Percentiles rank a stretch among this genome's conserved stretches.
Evolutionary conservation across 768 basidiomycete species (phyloP).

Genomic region (Cyclocybe aegerita): DNA sequence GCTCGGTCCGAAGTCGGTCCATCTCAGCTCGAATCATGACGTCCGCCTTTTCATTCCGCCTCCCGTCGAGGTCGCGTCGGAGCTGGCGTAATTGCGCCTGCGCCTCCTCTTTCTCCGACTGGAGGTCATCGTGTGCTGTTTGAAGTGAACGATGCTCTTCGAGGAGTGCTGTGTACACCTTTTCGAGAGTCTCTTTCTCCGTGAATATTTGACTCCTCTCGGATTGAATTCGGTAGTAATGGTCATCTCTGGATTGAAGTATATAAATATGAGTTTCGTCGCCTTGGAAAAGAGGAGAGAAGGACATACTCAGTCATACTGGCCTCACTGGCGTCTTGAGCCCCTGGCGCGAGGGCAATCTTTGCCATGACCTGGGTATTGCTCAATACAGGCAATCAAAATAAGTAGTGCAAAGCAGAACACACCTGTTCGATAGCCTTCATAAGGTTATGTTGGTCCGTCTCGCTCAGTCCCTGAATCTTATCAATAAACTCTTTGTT

Average conservation of each 20-base stretch:
- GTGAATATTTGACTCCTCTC: slow-evolving; percentile 73
- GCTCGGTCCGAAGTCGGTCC: slow-evolving; percentile 74
- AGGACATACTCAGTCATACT: slow-evolving; percentile 78
- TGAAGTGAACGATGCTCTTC: slow-evolving; percentile 78
- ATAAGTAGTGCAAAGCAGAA: slow-evolving; percentile 1
- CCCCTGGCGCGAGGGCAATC: slow-evolving; percentile 52
- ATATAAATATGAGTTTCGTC: slow-evolving; percentile 4
- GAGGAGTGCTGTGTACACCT: slow-evolving; percentile 71
- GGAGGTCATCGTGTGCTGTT: slow-evolving; percentile 71
- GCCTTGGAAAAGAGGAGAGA: slow-evolving; percentile 5
- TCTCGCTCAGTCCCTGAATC: slow-evolving; percentile 82
- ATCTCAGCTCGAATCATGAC: slow-evolving; percentile 79
- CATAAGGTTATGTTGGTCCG: slow-evolving; percentile 88
- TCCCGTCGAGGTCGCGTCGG: slow-evolving; percentile 57
- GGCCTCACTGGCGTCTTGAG: slow-evolving; percentile 49
- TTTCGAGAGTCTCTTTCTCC: slow-evolving; percentile 87
- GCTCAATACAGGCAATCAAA: not conserved
- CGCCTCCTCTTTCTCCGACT: slow-evolving; percentile 79
- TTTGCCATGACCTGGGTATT: slow-evolving; percentile 69
- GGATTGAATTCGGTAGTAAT: slow-evolving; percentile 83
- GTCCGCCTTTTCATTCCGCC: slow-evolving; percentile 70
- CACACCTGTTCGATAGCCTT: slow-evolving; percentile 88
- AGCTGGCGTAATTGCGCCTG: slow-evolving; percentile 59
- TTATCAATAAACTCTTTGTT: slow-evolving; percentile 88
- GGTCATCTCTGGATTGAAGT: slow-evolving; percentile 66